Evolutionary conservation across 331 rosid genomes (phyloP).

Genomic region (Acacia concinna): DNA sequence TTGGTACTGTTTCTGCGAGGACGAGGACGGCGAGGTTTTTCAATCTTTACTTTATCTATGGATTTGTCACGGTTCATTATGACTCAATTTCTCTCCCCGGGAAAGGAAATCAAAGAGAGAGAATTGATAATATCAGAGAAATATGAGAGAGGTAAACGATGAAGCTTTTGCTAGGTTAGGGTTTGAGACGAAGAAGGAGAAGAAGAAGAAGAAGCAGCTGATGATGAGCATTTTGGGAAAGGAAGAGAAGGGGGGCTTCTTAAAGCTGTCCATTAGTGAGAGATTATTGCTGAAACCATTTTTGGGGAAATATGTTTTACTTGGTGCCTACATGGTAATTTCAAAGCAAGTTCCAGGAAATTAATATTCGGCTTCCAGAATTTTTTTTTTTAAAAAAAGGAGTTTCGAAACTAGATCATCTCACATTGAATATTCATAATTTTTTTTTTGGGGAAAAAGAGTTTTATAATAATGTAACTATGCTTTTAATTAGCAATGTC

Average conservation of each 20-base stretch:
- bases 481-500: neutral
- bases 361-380: neutral
- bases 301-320: neutral
- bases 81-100: neutral
- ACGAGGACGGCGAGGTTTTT: neutral
- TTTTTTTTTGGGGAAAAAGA: neutral
- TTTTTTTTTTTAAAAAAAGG: no score
- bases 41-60: slow-evolving; percentile 34
- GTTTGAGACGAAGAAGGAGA: neutral
- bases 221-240: neutral
- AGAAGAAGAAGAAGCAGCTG: neutral
- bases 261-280: no score
- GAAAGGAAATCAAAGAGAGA: neutral
- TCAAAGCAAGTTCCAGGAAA: slow-evolving; percentile 31
- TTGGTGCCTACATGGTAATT: slow-evolving; percentile 14
- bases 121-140: neutral
- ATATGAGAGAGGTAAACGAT: neutral
- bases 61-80: slow-evolving; percentile 45
- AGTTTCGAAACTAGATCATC: neutral
- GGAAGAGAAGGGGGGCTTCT: neutral
- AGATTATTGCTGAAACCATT: neutral
- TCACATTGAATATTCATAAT: neutral
- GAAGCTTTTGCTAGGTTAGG: neutral
- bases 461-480: neutral
- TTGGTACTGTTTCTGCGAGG: neutral